These are phyloP conservation scores for Claviceps purpurea DNA, from an alignment of 2,329 filamentous ascomycete species.

Conservation along the genomic window DNA sequence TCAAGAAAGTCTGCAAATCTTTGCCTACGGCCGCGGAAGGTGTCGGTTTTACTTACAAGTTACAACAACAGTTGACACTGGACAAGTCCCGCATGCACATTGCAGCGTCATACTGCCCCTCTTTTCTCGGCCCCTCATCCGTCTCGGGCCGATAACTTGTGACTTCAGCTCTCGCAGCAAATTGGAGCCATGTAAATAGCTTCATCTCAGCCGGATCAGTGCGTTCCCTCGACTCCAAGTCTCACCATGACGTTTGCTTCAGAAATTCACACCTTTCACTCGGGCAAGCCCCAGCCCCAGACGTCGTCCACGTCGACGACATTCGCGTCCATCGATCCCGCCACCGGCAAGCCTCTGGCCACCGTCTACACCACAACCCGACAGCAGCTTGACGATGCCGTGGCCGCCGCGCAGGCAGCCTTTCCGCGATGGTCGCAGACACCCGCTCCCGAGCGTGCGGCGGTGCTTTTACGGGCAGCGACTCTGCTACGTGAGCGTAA, in stretches of 20 bases:
- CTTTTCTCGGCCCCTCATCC: too few relatives aligned
- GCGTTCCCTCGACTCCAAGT: slow-evolving; percentile 29
- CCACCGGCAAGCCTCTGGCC: slow-evolving; percentile 54
- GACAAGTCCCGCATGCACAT: too few relatives aligned
- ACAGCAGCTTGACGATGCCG: slow-evolving; percentile 55
- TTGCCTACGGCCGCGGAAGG: too few relatives aligned
- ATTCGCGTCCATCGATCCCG: slow-evolving; percentile 63
- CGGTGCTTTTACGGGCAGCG: slow-evolving; percentile 66
- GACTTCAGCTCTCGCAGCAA: too few relatives aligned
- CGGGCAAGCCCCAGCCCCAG: slow-evolving; percentile 49
- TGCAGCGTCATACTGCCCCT: too few relatives aligned
- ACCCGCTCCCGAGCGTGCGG: slow-evolving; percentile 58
- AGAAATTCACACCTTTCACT: slow-evolving; percentile 55
- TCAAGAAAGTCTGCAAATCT: too few relatives aligned
- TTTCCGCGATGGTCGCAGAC: slow-evolving; percentile 68
- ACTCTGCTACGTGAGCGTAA: slow-evolving; percentile 61
- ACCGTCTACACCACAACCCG: slow-evolving; percentile 58
- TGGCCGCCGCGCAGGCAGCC: slow-evolving; percentile 55
- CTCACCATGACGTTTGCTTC: slow-evolving; percentile 21
- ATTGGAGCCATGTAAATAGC: neutral
- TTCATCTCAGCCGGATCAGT: neutral
- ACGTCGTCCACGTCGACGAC: slow-evolving; percentile 44
- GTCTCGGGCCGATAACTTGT: too few relatives aligned
- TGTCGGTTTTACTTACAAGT: too few relatives aligned
- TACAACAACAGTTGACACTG: too few relatives aligned